Percentiles rank a stretch among this genome's conserved stretches.
These are phyloP conservation scores for Angomonas ambiguus DNA, from an alignment of 208 protist species.

Conservation along the genomic window DNA sequence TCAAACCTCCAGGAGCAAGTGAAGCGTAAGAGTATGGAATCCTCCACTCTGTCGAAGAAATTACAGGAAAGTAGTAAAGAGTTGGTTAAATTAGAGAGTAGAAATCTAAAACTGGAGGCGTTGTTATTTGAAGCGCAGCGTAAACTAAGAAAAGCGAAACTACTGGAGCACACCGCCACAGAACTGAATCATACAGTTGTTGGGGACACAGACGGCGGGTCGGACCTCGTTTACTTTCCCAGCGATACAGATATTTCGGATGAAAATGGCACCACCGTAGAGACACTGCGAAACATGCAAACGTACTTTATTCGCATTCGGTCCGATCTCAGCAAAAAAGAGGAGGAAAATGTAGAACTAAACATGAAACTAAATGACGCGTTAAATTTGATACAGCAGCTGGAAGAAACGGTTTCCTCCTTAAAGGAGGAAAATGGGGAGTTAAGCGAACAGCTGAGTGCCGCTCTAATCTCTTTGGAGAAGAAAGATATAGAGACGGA, in stretches of 20 bases:
- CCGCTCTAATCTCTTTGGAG: not conserved
- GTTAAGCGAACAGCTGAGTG: not conserved
- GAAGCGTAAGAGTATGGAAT: not conserved
- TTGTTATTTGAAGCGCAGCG: conserved; percentile 18
- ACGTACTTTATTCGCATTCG: not conserved
- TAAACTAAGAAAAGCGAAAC: not conserved
- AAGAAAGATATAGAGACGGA: not conserved
- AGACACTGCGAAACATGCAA: conserved; percentile 3
- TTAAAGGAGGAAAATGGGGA: not conserved
- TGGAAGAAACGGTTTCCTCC: not conserved
- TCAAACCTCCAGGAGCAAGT: not conserved
- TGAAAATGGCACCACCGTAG: not conserved
- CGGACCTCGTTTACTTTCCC: no score
- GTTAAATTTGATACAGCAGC: not conserved
- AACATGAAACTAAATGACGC: not conserved
- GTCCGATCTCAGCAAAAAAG: not conserved
- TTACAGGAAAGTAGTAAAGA: conserved; percentile 3
- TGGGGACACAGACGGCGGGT: no score
- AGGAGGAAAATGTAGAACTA: not conserved
- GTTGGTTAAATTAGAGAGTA: conserved; percentile 13
- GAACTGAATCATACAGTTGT: no score
- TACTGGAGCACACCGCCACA: not conserved
- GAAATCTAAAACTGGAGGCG: conserved; percentile 16
- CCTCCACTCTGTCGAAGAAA: not conserved
- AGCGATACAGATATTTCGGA: no score